phyloP scores from a whole-genome alignment of 208 protist species.

The Balamuthia mandrillaris region DNA sequence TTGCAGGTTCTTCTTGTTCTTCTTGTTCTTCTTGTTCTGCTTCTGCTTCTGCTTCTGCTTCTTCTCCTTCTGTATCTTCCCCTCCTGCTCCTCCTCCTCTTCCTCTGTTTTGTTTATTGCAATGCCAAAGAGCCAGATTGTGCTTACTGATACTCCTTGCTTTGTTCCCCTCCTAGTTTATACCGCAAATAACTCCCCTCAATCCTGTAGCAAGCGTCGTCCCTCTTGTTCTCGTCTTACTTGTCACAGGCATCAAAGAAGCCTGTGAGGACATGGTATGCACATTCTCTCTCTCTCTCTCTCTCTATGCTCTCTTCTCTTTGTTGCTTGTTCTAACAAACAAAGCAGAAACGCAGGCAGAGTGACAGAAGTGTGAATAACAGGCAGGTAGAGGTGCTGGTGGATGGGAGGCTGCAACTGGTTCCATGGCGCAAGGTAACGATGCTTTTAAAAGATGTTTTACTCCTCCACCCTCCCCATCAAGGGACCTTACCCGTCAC shows the following conservation, averaged over 20 bases:
- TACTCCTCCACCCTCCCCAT: neutral
- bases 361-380: neutral
- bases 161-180: slow-evolving; percentile 11
- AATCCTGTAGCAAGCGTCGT: slow-evolving; percentile 17
- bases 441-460: neutral
- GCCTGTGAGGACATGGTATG: slow-evolving; percentile 63
- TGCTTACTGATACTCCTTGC: neutral
- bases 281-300: neutral
- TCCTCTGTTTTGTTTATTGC: neutral
- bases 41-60: neutral
- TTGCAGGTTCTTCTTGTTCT: slow-evolving; percentile 75
- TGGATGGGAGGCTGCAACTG: neutral
- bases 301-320: neutral
- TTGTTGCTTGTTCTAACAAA: neutral
- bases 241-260: slow-evolving; percentile 69
- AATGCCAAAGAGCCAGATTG: neutral
- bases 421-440: neutral
- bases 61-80: neutral
- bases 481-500: neutral
- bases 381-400: neutral
- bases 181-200: slow-evolving; percentile 26
- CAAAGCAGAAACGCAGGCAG: neutral
- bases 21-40: neutral
- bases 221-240: slow-evolving; percentile 66
- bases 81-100: neutral